Conservation (phyloP, 2,329 filamentous ascomycete genomes). For the Beauveria medogensis region DNA sequence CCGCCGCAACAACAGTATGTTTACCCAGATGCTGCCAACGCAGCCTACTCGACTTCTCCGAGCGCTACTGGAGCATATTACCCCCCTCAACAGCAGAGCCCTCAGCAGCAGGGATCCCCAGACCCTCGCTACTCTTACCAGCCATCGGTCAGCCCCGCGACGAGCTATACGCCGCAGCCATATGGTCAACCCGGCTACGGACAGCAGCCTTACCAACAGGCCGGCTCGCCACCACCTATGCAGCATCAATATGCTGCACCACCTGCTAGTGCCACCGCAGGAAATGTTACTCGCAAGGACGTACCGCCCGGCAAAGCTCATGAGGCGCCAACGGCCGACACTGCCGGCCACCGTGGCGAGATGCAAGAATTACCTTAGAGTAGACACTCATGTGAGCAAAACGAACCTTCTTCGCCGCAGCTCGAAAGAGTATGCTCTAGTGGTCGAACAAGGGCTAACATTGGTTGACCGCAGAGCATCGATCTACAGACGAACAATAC, state of each 20-base stretch:
- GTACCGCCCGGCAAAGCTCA: neutral
- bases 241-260: conserved; percentile 3
- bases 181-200: neutral
- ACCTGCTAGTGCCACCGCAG: neutral
- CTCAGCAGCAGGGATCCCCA: neutral
- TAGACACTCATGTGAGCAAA: neutral
- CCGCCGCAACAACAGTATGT: conserved; percentile 2
- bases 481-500: no score
- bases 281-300: neutral
- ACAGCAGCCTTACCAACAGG: conserved; percentile 8
- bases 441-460: no score
- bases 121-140: conserved; percentile 4
- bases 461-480: no score
- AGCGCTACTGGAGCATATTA: neutral
- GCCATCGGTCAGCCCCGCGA: neutral
- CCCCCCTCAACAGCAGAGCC: neutral
- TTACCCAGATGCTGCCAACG: neutral
- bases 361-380: conserved; percentile 6
- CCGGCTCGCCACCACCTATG: neutral
- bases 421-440: neutral
- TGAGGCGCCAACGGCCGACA: conserved; percentile 5
- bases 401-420: neutral
- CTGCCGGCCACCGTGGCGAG: conserved; percentile 8
- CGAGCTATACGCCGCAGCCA: neutral
- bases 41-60: neutral